These are phyloP conservation scores for Juglanconis juglandina DNA, from an alignment of 2,329 filamentous ascomycete species.

Conservation along the genomic window DNA sequence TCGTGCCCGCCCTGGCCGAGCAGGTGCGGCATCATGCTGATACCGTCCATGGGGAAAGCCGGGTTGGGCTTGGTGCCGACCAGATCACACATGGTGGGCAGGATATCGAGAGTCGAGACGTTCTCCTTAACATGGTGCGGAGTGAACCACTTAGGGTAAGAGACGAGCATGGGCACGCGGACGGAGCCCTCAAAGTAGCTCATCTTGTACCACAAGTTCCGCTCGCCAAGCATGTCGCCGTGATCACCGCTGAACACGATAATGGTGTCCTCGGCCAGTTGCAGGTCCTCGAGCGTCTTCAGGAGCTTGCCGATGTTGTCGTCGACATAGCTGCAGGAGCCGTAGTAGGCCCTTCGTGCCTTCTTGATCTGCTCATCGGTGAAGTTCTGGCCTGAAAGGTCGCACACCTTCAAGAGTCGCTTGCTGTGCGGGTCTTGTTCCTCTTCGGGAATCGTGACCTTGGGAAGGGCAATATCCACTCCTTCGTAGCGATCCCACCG, in stretches of 20 bases:
- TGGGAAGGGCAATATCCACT: slow-evolving; percentile 81
- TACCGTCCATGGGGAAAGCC: slow-evolving; percentile 79
- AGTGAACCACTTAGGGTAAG: slow-evolving; percentile 71
- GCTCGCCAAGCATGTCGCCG: slow-evolving; percentile 93
- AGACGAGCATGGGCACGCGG: slow-evolving; percentile 81
- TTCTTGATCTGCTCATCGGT: slow-evolving; percentile 81
- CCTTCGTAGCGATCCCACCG: slow-evolving; percentile 91
- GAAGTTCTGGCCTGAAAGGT: slow-evolving; percentile 80
- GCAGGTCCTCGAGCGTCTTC: slow-evolving; percentile 72
- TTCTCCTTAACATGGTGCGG: slow-evolving; percentile 77
- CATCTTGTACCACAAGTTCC: slow-evolving; percentile 96
- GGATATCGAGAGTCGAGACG: slow-evolving; percentile 85
- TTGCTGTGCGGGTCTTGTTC: slow-evolving; percentile 84
- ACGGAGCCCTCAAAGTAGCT: slow-evolving; percentile 91
- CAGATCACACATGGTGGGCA: slow-evolving; percentile 84
- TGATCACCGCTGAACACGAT: slow-evolving; percentile 92
- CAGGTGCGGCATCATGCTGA: slow-evolving; percentile 76
- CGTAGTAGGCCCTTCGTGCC: slow-evolving; percentile 86
- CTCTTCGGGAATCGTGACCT: slow-evolving; percentile 73
- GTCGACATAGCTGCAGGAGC: slow-evolving; percentile 89
- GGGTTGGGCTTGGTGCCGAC: slow-evolving; percentile 67
- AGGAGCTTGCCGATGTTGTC: slow-evolving; percentile 85
- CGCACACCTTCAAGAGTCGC: slow-evolving; percentile 80
- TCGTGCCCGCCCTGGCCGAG: slow-evolving; percentile 66
- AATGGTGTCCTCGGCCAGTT: slow-evolving; percentile 80